Conservation (phyloP, 805 yeast species). For the Hanseniaspora vineae region DNA sequence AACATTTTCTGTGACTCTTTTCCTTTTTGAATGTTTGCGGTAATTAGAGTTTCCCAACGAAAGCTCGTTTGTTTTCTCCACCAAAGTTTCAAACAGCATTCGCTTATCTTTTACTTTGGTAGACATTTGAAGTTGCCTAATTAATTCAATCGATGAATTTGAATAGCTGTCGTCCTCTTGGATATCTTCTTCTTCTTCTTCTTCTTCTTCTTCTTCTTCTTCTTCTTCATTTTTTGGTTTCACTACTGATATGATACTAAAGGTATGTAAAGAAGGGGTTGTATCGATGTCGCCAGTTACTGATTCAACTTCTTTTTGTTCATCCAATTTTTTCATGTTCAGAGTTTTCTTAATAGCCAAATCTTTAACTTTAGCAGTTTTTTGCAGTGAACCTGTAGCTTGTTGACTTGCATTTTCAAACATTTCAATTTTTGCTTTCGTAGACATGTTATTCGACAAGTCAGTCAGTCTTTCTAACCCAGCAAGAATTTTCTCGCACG, state of each 20-base stretch:
- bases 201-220: no score
- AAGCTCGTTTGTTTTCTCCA: constrained; percentile 7
- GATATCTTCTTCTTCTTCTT: no score
- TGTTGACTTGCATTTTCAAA: neutral
- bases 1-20: neutral
- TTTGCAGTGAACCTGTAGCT: neutral
- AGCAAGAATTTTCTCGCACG: neutral
- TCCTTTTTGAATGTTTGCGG: constrained; percentile 1
- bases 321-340: no score
- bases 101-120: constrained; percentile 23
- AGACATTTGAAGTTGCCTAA: constrained; percentile 17
- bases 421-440: neutral
- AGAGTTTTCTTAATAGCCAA: no score
- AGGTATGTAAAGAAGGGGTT: no score
- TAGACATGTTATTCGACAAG: neutral
- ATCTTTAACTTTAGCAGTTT: no score
- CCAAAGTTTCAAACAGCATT: constrained; percentile 19
- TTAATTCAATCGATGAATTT: constrained; percentile 7
- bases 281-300: no score
- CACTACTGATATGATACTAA: no score
- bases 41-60: constrained; percentile 4
- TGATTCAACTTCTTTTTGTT: no score
- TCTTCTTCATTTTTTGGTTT: no score
- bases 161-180: neutral
- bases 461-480: neutral